phyloP scores from a whole-genome alignment of 78 protist species.

The Cyanophora paradoxa region DNA sequence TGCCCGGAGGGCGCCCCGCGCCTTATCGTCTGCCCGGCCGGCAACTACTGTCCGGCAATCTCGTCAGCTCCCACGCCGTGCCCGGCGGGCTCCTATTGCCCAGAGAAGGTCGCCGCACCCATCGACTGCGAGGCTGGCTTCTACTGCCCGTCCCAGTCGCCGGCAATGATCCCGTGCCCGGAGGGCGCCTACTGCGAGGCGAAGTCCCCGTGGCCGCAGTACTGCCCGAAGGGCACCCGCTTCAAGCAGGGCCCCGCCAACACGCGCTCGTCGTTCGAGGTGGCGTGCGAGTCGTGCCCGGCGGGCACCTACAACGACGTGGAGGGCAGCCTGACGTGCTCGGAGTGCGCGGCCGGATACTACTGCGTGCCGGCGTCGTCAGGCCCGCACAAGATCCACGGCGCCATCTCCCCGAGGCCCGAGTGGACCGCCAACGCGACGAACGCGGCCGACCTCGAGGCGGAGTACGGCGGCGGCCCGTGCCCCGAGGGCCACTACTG shows the following conservation, averaged over 20 bases:
- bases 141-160: conserved; percentile 31
- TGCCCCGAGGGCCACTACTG: conserved; percentile 44
- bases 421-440: too few species aligned
- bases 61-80: conserved; percentile 21
- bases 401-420: too few species aligned
- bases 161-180: background rate
- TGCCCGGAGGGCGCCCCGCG: background rate
- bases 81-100: conserved; percentile 29
- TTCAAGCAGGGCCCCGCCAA: too few species aligned
- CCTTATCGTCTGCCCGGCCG: conserved; percentile 44
- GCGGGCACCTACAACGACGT: background rate
- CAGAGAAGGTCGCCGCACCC: background rate
- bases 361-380: too few species aligned
- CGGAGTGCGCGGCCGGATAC: background rate
- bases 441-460: too few species aligned
- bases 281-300: background rate
- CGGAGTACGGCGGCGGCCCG: too few species aligned
- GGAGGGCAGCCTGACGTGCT: background rate
- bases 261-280: background rate
- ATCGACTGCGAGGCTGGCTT: conserved; percentile 29
- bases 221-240: too few species aligned
- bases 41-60: conserved; percentile 36
- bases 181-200: background rate
- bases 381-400: too few species aligned
- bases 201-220: background rate